Conservation (phyloP, 257 asterid species). For the Scutellaria minor region DNA sequence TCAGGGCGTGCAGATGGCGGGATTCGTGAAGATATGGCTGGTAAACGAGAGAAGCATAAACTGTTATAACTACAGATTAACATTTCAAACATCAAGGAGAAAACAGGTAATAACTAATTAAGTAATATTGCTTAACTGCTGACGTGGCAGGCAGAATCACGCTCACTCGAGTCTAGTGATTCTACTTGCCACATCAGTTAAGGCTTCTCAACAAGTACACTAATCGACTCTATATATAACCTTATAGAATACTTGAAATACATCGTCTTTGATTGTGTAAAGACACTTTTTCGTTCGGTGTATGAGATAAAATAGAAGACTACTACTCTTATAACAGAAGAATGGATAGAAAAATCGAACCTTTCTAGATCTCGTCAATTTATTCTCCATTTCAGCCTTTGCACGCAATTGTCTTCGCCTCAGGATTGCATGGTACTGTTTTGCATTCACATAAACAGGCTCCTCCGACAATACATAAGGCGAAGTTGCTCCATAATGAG, state of each 20-base stretch:
- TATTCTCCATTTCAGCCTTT: slow-evolving; percentile 71
- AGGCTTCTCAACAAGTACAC: too few species aligned
- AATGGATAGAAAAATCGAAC: slow-evolving; percentile 33
- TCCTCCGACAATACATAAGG: slow-evolving; percentile 47
- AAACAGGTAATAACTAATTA: not conserved
- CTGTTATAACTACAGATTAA: not conserved
- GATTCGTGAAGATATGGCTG: slow-evolving; percentile 80
- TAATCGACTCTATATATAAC: too few species aligned
- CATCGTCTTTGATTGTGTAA: not conserved
- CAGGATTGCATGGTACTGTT: slow-evolving; percentile 56
- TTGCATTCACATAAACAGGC: slow-evolving; percentile 73
- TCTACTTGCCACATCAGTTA: too few species aligned
- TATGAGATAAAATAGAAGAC: not conserved
- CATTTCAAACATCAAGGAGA: not conserved
- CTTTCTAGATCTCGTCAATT: slow-evolving; percentile 53
- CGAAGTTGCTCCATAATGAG: slow-evolving; percentile 32
- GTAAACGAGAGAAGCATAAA: slow-evolving; percentile 22
- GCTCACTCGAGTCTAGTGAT: too few species aligned
- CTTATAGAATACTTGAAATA: too few species aligned
- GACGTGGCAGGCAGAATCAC: too few species aligned
- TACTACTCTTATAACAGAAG: not conserved
- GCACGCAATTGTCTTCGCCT: slow-evolving; percentile 70
- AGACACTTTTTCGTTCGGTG: not conserved
- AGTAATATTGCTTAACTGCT: too few species aligned
- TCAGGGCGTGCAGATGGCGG: slow-evolving; percentile 56